Evolutionary conservation across 169 alveolate genomes (phyloP).

Genomic region (Plasmodium vinckei): DNA sequence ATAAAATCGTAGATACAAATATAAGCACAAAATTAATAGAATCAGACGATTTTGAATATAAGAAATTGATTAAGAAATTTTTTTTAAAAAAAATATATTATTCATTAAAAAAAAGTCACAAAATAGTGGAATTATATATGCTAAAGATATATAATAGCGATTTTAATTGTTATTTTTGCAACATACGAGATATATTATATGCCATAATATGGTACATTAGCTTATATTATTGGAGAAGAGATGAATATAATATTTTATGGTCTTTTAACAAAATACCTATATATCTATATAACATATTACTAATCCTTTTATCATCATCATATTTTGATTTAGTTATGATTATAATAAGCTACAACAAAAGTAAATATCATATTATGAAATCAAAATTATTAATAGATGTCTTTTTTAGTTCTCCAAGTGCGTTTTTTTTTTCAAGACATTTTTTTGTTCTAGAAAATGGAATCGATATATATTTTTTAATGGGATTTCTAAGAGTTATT

Average conservation of each 20-base stretch:
- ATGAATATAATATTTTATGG: conserved; percentile 59
- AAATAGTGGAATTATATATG: conserved; percentile 43
- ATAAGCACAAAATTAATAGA: conserved; percentile 18
- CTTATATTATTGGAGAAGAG: conserved; percentile 72
- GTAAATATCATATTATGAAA: conserved; percentile 55
- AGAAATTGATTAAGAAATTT: conserved; percentile 60
- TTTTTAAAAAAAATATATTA: conserved; percentile 59
- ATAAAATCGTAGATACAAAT: not conserved
- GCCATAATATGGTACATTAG: conserved; percentile 64
- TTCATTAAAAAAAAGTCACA: conserved; percentile 58
- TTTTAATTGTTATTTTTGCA: conserved; percentile 60
- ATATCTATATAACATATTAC: conserved; percentile 57
- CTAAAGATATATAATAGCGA: conserved; percentile 64
- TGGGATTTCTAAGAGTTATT: conserved; percentile 57
- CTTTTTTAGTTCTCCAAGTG: conserved; percentile 72
- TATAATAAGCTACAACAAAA: conserved; percentile 58
- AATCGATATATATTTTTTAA: conserved; percentile 52
- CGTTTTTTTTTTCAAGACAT: conserved; percentile 53
- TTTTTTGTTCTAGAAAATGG: conserved; percentile 46
- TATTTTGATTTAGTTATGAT: conserved; percentile 61
- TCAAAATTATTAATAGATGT: conserved; percentile 60
- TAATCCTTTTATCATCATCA: conserved; percentile 65
- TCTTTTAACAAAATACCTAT: conserved; percentile 48
- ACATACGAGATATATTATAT: conserved; percentile 41
- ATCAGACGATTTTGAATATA: conserved; percentile 69